phyloP scores from a whole-genome alignment of 1,284 basidiomycete genomes.

The Neonothopanus nambi region DNA sequence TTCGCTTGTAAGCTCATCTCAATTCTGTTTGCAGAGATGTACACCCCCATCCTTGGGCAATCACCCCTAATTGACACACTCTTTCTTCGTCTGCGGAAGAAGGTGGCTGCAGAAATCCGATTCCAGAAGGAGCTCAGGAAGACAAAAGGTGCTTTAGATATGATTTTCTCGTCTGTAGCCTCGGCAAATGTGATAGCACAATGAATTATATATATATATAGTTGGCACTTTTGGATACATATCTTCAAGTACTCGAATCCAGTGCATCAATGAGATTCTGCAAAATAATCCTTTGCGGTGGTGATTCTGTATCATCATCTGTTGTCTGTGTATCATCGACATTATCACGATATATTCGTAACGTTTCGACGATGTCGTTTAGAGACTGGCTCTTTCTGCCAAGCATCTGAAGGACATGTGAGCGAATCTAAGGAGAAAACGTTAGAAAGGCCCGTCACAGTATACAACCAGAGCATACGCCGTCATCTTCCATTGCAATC shows the following conservation, averaged over 20 bases:
- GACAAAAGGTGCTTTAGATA: slow-evolving; percentile 87
- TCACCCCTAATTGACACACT: slow-evolving; percentile 91
- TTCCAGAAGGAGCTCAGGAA: slow-evolving; percentile 89
- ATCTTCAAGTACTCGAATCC: slow-evolving; percentile 29
- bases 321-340: slow-evolving; percentile 50
- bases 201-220: slow-evolving; percentile 5
- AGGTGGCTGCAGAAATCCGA: slow-evolving; percentile 83
- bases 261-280: slow-evolving; percentile 68
- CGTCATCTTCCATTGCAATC: slow-evolving; percentile 98
- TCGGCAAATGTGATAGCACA: slow-evolving; percentile 30
- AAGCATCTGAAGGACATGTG: slow-evolving; percentile 76
- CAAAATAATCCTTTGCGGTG: slow-evolving; percentile 69
- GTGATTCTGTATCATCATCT: slow-evolving; percentile 31
- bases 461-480: slow-evolving; percentile 54
- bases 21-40: slow-evolving; percentile 71
- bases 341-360: slow-evolving; percentile 71
- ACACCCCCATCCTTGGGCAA: slow-evolving; percentile 87
- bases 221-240: background rate
- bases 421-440: slow-evolving; percentile 54
- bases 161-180: slow-evolving; percentile 78
- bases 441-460: slow-evolving; percentile 15
- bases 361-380: slow-evolving; percentile 62
- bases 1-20: slow-evolving; percentile 3
- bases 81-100: slow-evolving; percentile 81
- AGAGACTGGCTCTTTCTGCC: slow-evolving; percentile 68